Evolutionary conservation across 495 filamentous ascomycete genomes (phyloP).

Genomic region (Hamigera avellanea): DNA sequence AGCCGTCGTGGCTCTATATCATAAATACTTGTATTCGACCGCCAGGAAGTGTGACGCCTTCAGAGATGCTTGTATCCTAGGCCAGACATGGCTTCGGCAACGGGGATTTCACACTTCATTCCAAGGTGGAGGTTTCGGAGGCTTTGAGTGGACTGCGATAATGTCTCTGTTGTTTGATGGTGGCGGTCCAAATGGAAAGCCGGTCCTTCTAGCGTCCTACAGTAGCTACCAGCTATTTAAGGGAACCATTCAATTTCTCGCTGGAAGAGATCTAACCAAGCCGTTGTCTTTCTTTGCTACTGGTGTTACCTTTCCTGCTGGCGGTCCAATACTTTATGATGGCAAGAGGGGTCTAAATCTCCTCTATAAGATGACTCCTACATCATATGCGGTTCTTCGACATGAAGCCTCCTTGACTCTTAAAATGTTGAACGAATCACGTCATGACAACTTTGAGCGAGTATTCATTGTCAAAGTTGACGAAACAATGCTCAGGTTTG

Average conservation of each 20-base stretch:
- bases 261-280: constrained; percentile 55
- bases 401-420: constrained; percentile 62
- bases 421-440: constrained; percentile 59
- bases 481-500: constrained; percentile 57
- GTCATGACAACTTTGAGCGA: constrained; percentile 67
- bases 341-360: constrained; percentile 62
- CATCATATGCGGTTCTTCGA: constrained; percentile 62
- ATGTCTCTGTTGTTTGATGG: constrained; percentile 72
- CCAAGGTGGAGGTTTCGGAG: constrained; percentile 75
- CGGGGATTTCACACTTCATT: constrained; percentile 62
- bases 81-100: constrained; percentile 80
- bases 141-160: constrained; percentile 77
- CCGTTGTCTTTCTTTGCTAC: constrained; percentile 43
- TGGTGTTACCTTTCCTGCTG: constrained; percentile 18
- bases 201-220: constrained; percentile 63
- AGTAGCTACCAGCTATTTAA: constrained; percentile 95
- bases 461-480: constrained; percentile 69
- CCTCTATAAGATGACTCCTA: constrained; percentile 81
- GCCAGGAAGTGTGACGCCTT: constrained; percentile 58
- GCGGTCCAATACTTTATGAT: constrained; percentile 47
- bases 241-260: constrained; percentile 72
- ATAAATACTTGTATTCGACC: constrained; percentile 56
- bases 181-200: constrained; percentile 54
- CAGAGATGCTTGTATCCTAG: constrained; percentile 73
- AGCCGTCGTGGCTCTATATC: constrained; percentile 54